Base-by-base conservation (phyloP, 1,284 basidiomycete species). In the Pisolithus thermaeus region DNA sequence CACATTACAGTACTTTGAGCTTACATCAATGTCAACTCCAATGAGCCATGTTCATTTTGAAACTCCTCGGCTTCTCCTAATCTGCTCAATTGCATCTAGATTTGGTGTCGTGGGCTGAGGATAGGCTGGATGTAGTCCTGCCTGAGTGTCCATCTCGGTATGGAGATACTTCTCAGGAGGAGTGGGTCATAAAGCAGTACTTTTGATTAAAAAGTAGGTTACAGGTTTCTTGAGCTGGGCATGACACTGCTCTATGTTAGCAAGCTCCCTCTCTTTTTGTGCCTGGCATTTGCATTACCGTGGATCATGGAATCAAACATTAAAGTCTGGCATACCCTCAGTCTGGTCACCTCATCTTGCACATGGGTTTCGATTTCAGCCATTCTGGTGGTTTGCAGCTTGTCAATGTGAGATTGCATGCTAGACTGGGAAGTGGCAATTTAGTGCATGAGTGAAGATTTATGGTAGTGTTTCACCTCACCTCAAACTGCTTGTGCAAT, bases 181-280 rank as follows among this genome's bases (percentile, higher is more conserved):
- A 20, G 18, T 20, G 18, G 18, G 18, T 20, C 18, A 20, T 20
- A 20, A 20, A 20, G 18, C 18, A 20, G 18, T 20, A 20, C 18
- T 20, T 20, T 20, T 20, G 18, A 20, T 20, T 20, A 20, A 20
- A 20, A 20, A 20, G 18, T 20, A 20, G 18, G 1, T 20, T 20
- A 20, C 37, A 39, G 16, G 16, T 14, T 20, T 39, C 38, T 39
- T 39, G 38, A 39, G 16, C 38, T 12, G 20, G 4, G 30, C 28
- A 50, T 35, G 35, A 1, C 7, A 7, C 32, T 48, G 47, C 37
- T 48, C 37, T 6, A 48, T 48, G 47, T 48, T 48, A 18, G 47
- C 47, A 27, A 48, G 47, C 14, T 48, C 36, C n/a, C 22, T 37
- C 37, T 40, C 47, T 39, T 48, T 49, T 42, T n/a, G 40, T 27